Evolutionary conservation across 2,329 filamentous ascomycete species (phyloP).

Genomic region (Chaetomium globosum): DNA sequence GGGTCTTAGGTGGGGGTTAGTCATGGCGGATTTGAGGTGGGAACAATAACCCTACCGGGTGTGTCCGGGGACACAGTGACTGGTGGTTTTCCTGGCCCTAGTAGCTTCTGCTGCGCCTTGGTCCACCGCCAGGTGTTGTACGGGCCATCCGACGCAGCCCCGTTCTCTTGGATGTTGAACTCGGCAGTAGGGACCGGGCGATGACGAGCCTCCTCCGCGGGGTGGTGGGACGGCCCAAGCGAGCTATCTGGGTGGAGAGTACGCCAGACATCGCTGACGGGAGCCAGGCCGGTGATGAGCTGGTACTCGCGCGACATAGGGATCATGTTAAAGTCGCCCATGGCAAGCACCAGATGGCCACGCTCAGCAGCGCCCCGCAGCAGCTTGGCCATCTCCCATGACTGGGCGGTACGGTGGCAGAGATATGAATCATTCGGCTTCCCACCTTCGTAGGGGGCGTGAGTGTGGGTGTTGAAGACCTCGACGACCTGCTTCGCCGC

Average conservation of each 20-base stretch:
- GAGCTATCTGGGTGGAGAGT: slow-evolving; percentile 81
- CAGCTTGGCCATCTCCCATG: slow-evolving; percentile 91
- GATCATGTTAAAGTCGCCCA: slow-evolving; percentile 98
- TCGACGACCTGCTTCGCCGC: slow-evolving; percentile 70
- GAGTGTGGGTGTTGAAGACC: slow-evolving; percentile 89
- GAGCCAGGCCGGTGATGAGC: slow-evolving; percentile 76
- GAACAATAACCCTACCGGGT: slow-evolving; percentile 23
- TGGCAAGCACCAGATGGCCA: slow-evolving; percentile 79
- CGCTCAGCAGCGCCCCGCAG: slow-evolving; percentile 78
- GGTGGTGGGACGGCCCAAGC: slow-evolving; percentile 70
- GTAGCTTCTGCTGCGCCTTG: slow-evolving; percentile 66
- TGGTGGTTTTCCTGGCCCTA: slow-evolving; percentile 65
- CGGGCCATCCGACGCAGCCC: slow-evolving; percentile 80
- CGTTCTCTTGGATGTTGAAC: slow-evolving; percentile 78
- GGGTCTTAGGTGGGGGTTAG: slow-evolving; percentile 56
- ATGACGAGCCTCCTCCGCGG: slow-evolving; percentile 66
- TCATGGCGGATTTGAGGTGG: neutral
- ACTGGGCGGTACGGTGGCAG: slow-evolving; percentile 87
- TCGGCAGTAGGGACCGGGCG: slow-evolving; percentile 72
- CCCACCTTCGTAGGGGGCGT: slow-evolving; percentile 83
- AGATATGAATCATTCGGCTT: slow-evolving; percentile 77
- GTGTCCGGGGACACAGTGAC: slow-evolving; percentile 66
- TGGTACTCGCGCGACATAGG: slow-evolving; percentile 82
- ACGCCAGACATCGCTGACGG: slow-evolving; percentile 82
- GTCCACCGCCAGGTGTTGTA: slow-evolving; percentile 95